phyloP scores from a whole-genome alignment of 306 rosid genomes.

The Cicer judaicum region DNA sequence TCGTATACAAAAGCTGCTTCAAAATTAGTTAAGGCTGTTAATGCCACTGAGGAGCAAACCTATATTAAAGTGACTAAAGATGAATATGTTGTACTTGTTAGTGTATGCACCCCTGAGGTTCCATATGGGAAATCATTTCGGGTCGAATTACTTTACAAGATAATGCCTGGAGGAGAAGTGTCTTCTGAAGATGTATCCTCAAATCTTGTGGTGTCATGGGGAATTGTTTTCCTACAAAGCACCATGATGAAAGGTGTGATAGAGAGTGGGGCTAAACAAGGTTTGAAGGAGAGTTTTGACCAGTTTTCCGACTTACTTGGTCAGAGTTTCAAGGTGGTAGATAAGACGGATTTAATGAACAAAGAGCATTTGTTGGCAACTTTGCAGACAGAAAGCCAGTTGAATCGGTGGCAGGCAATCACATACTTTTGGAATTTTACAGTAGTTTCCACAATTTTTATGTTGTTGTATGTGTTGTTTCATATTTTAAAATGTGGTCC shows the following conservation, averaged over 20 bases:
- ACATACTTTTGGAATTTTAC: conserved; percentile 73
- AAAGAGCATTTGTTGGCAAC: conserved; percentile 62
- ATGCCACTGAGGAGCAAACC: conserved; percentile 81
- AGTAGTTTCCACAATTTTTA: conserved; percentile 56
- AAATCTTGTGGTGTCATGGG: conserved; percentile 75
- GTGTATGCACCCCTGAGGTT: conserved; percentile 82
- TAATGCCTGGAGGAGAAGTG: conserved; percentile 63
- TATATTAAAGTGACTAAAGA: conserved; percentile 64
- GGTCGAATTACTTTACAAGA: conserved; percentile 83
- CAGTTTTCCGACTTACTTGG: conserved; percentile 61
- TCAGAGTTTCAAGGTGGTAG: conserved; percentile 54
- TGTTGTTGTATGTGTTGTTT: conserved; percentile 62
- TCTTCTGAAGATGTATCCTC: conserved; percentile 66
- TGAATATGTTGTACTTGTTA: conserved; percentile 63
- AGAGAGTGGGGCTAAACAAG: conserved; percentile 74
- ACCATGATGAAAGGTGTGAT: conserved; percentile 87
- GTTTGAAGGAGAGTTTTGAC: conserved; percentile 73
- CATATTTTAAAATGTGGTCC: conserved; percentile 68
- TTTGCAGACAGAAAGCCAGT: conserved; percentile 58
- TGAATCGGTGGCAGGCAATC: conserved; percentile 66
- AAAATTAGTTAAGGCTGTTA: conserved; percentile 67
- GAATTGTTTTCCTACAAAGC: conserved; percentile 66
- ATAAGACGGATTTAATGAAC: conserved; percentile 49
- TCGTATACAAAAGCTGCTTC: conserved; percentile 70
- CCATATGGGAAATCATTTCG: conserved; percentile 77